These are phyloP conservation scores for Fusarium nurragi DNA, from an alignment of 2,329 filamentous ascomycete genomes.

Conservation along the genomic window DNA sequence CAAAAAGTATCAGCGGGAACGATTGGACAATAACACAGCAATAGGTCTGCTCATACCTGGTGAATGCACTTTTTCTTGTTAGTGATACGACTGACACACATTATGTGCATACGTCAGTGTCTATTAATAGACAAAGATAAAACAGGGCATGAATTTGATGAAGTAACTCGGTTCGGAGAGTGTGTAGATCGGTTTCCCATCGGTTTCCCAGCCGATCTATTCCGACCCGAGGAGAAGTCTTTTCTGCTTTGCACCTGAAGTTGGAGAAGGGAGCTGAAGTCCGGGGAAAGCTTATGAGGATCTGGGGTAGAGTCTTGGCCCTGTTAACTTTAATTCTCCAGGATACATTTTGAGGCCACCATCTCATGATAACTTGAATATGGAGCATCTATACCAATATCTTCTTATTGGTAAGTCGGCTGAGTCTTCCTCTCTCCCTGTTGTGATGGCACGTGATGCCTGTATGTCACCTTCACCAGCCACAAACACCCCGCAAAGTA, in stretches of 20 bases:
- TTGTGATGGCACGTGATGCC: background rate
- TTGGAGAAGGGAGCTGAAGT: background rate
- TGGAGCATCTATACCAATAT: background rate
- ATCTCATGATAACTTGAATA: background rate
- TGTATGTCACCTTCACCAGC: slow-evolving; percentile 18
- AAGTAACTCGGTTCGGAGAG: slow-evolving; percentile 21
- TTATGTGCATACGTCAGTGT: background rate
- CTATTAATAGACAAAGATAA: background rate
- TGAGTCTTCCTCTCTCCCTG: background rate
- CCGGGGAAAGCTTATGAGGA: background rate
- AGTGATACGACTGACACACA: background rate
- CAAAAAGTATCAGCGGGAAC: slow-evolving; percentile 13
- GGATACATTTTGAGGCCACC: background rate
- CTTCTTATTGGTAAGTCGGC: background rate
- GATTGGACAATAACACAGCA: slow-evolving; percentile 1
- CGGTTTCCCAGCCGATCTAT: background rate
- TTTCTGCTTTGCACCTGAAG: background rate
- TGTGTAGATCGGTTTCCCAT: background rate
- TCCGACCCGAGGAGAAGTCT: slow-evolving; percentile 12
- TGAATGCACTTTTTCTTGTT: background rate
- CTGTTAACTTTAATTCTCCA: background rate
- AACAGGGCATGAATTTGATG: background rate
- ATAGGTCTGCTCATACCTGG: background rate
- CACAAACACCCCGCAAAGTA: slow-evolving; percentile 21
- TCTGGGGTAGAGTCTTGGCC: background rate